Evolutionary conservation across 768 basidiomycete genomes (phyloP), one percentile per base, ranked within the genome.

Genomic region (Lentinula guzmanii): DNA sequence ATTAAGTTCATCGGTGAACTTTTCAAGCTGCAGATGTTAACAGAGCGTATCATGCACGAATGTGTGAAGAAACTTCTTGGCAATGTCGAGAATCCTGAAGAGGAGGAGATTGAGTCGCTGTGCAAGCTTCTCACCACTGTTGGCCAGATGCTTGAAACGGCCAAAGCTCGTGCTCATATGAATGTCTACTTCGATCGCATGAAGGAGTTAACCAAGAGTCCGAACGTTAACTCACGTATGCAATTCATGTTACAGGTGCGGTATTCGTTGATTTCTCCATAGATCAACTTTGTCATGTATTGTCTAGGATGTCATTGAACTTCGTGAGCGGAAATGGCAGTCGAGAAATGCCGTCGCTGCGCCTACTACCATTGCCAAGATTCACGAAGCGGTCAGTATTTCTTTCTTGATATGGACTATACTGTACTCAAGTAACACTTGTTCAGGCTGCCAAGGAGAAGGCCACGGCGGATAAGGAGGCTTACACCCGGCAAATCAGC

Each of bases 21-120:
- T 59, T 99, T 94, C 88, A 98, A 98, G 78, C 80, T 99, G n/a
- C 91, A 93, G 76, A 97, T 98, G 94, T 79, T 98, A 59, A 95
- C 94, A 52, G 93, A 95, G 77, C 89, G 93, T 66, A 96, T 98
- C 77, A 99, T 98, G 92, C 91, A 95, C 79, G 91, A 94, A 75
- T 99, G 96, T 80, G 87, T 98, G 71, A 93, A 94, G 84, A 95
- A 96, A 76, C 83, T 98, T 11, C 80, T 98, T 11, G 85, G 89
- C 59, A 98, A 99, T 70, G 89, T 96, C 61, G 88, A 93, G 66
- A 91, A 93, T 68, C 97, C 95, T 0, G 95, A 98, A 70, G 96
- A 98, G 75, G 96, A 98, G 77, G 95, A 97, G 70, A 91, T 99
- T 65, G 96, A 98, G 81, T 92, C 89, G 52, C 82, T 97, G 61